Base-by-base conservation (phyloP, 2,329 filamentous ascomycete species). In the Canariomyces notabilis region DNA sequence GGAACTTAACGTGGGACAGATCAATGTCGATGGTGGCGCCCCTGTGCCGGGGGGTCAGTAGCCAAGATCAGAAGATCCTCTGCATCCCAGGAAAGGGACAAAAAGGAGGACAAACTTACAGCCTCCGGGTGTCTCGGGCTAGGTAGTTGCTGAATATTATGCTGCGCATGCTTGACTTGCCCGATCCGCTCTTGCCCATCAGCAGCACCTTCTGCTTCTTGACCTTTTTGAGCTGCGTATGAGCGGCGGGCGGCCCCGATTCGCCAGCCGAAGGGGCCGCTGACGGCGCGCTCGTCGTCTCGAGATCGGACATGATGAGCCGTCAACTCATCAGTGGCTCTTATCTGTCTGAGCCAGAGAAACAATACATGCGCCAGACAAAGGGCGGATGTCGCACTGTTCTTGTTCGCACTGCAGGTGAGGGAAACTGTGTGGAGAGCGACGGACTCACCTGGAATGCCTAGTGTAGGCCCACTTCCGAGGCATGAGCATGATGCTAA, bases 111-210 rank as follows among this genome's bases (percentile, higher is more conserved):
- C 5, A 20, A 18, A 65, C 75, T 64, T 61, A 79, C 76, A 98
- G 74, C 48, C 93, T 76, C 32, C 93, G 79, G 6, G 95, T 95
- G 67, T 98, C 93, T 63, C 94, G 89, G 46, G 93, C 93, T 55
- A 97, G 90, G 66, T 96, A 97, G 69, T 97, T 97, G 74, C 88
- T 95, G 70, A 98, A 98, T 65, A 98, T 96, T 63, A 98, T 97
- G 62, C 87, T 93, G 54, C 93, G 81, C 93, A 98, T 98, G 46
- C 89, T 96, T 34, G 90, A 96, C 70, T 98, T 98, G 45, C 93
- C 93, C 0, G 91, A 95, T 44, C 93, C 93, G 53, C 88, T 95
- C 73, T 96, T 96, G 58, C 93, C 93, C 93, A 90, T 90, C 52
- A 90, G 73, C 40, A 90, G 74, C 42, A 90, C 86, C 76, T 90